Conservation (phyloP, 2,329 filamentous ascomycete genomes). For the Epichloe glyceriae region DNA sequence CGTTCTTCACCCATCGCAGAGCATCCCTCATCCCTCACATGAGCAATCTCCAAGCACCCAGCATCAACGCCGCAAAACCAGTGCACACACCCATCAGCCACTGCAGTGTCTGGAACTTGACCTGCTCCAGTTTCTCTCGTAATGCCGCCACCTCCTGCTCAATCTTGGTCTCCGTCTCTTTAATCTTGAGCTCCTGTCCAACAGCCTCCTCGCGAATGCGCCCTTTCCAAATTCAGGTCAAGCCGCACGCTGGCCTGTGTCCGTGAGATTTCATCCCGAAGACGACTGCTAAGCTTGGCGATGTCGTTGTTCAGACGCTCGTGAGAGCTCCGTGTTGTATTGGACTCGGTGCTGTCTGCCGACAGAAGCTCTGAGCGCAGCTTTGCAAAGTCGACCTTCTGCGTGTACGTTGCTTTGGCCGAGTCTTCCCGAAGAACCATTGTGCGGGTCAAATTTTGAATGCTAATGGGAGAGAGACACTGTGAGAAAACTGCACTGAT, state of each 20-base stretch:
- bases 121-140: conserved; percentile 83
- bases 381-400: conserved; percentile 98
- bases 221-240: conserved; percentile 87
- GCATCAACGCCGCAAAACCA: conserved; percentile 51
- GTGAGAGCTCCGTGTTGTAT: conserved; percentile 77
- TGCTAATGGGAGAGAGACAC: conserved; percentile 34
- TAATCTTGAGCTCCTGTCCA: conserved; percentile 92
- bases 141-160: conserved; percentile 92
- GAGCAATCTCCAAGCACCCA: conserved; percentile 58
- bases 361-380: conserved; percentile 87
- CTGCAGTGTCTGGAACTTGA: conserved; percentile 96
- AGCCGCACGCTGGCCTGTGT: conserved; percentile 88
- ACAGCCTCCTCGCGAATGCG: conserved; percentile 93
- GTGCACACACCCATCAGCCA: conserved; percentile 86
- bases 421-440: conserved; percentile 96
- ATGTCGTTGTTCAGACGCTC: conserved; percentile 91
- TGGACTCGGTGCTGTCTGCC: conserved; percentile 80
- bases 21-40: conserved; percentile 32
- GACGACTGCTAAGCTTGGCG: conserved; percentile 76
- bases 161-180: conserved; percentile 96
- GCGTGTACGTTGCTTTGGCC: conserved; percentile 63
- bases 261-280: conserved; percentile 86
- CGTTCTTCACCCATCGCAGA: background rate
- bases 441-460: conserved; percentile 91
- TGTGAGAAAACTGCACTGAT: too few relatives aligned